These are phyloP conservation scores for Naganishia sp. DNA, from an alignment of 1,284 basidiomycete species.

Conservation along the genomic window DNA sequence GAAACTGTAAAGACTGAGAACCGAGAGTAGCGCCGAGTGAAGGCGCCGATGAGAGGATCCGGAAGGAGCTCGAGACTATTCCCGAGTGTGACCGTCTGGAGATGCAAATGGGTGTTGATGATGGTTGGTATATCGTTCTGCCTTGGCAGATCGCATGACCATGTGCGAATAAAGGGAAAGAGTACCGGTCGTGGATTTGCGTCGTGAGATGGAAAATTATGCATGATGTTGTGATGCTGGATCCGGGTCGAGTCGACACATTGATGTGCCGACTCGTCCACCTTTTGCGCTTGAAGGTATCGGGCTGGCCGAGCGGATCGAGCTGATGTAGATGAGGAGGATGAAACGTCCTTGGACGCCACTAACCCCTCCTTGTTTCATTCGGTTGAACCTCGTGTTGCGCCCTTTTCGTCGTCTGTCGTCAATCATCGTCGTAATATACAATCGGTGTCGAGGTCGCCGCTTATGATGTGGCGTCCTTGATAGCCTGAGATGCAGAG, in stretches of 20 bases:
- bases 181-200: background rate
- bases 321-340: conserved; percentile 8
- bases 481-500: conserved; percentile 25
- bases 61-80: too few relatives aligned
- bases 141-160: too few relatives aligned
- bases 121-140: too few relatives aligned
- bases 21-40: background rate
- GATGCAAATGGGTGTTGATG: too few relatives aligned
- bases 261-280: too few relatives aligned
- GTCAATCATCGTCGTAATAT: conserved; percentile 4
- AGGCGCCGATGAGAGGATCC: background rate
- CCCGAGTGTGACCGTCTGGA: too few relatives aligned
- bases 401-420: conserved; percentile 5
- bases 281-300: background rate
- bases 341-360: conserved; percentile 25
- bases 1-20: background rate
- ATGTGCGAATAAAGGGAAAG: too few relatives aligned
- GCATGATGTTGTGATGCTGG: conserved; percentile 4
- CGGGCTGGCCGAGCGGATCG: background rate
- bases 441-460: conserved; percentile 1
- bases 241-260: background rate
- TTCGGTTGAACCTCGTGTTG: conserved; percentile 1
- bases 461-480: conserved; percentile 35
- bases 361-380: conserved; percentile 9
- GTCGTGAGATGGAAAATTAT: background rate